Evolutionary conservation across 768 basidiomycete species (phyloP).

Genomic region (Phlebiopsis flavidoalba): DNA sequence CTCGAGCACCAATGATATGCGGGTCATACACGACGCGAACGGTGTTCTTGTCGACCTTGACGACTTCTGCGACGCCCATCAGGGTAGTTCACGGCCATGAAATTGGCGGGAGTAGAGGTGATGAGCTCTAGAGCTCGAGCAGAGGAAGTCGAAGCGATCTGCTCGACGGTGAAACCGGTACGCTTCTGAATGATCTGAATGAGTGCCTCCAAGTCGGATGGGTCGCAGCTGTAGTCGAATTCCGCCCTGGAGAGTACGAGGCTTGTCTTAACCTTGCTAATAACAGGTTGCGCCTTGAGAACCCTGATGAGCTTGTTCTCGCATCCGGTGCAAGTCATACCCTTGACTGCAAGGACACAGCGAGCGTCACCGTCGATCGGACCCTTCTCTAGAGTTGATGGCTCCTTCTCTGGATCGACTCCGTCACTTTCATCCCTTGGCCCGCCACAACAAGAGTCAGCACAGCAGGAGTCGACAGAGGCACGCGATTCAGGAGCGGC

Average conservation of each 20-base stretch:
- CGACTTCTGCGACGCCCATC: constrained; percentile 14
- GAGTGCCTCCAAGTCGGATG: constrained; percentile 16
- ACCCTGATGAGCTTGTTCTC: constrained; percentile 25
- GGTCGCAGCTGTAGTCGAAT: constrained; percentile 21
- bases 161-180: constrained; percentile 22
- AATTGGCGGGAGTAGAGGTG: constrained; percentile 5
- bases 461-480: not conserved
- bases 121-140: constrained; percentile 14
- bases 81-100: constrained; percentile 9
- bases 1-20: constrained; percentile 25
- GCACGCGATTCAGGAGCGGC: not conserved
- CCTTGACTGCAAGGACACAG: constrained; percentile 21
- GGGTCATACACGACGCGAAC: constrained; percentile 20
- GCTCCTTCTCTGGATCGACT: not conserved
- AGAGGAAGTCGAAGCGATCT: constrained; percentile 13
- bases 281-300: constrained; percentile 14
- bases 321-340: constrained; percentile 28
- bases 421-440: not conserved
- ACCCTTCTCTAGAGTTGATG: not conserved
- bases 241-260: constrained; percentile 24
- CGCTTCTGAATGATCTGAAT: constrained; percentile 21
- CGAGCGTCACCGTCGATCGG: constrained; percentile 4
- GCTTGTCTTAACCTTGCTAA: constrained; percentile 25
- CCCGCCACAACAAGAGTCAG: constrained; percentile 1
- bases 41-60: constrained; percentile 12